A percentile compares a stretch with the other conserved stretches of the same genome.
phyloP scores from a whole-genome alignment of 2,329 filamentous ascomycete genomes.

The Fusarium sp. region DNA sequence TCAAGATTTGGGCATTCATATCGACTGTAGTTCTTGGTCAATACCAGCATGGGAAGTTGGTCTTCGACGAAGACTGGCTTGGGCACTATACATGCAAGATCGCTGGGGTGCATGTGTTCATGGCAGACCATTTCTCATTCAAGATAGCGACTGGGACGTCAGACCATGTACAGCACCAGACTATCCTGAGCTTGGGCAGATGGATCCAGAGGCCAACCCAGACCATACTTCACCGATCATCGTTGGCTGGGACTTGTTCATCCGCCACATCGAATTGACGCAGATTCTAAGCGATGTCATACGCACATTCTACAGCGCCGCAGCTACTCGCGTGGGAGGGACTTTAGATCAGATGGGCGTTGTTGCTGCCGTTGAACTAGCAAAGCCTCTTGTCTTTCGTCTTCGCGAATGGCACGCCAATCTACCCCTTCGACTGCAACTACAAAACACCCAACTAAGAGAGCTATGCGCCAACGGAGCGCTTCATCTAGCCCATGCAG shows the following conservation, averaged over 20 bases:
- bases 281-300: conserved; percentile 63
- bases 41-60: conserved; percentile 73
- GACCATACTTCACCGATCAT: conserved; percentile 57
- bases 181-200: conserved; percentile 52
- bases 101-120: conserved; percentile 69
- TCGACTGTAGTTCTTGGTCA: conserved; percentile 71
- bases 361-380: conserved; percentile 49
- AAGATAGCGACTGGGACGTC: conserved; percentile 66
- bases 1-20: conserved; percentile 68
- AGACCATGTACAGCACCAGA: conserved; percentile 49
- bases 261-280: conserved; percentile 62
- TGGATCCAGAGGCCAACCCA: conserved; percentile 48
- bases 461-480: conserved; percentile 57
- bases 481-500: conserved; percentile 62
- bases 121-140: conserved; percentile 67
- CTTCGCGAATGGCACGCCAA: conserved; percentile 58
- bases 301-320: conserved; percentile 58
- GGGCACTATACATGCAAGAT: conserved; percentile 74
- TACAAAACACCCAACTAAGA: conserved; percentile 55
- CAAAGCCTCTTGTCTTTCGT: conserved; percentile 49
- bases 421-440: conserved; percentile 58
- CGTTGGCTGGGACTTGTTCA: conserved; percentile 60
- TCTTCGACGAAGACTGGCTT: conserved; percentile 69
- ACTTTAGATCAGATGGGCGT: conserved; percentile 49
- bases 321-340: conserved; percentile 46